A percentile compares a stretch with the other conserved stretches of the same genome.
Conservation (phyloP, 345 rosid genomes). For the Raphanus sativus region DNA sequence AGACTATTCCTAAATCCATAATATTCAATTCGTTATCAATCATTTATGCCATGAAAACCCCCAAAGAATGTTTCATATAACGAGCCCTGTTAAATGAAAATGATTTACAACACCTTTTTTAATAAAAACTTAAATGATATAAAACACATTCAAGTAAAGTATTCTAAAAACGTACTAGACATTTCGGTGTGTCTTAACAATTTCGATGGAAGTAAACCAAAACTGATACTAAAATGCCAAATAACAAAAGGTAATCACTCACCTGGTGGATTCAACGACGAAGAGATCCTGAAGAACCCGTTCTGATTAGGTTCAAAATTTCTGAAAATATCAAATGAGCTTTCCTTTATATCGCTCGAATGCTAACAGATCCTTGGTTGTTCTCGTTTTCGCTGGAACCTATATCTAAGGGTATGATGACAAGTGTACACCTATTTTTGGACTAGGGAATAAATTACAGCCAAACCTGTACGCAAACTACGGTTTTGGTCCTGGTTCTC, state of each 20-base stretch:
- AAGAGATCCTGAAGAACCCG: background rate
- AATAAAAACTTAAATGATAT: background rate
- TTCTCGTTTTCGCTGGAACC: conserved; percentile 9
- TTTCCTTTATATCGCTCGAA: conserved; percentile 19
- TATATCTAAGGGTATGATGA: conserved; percentile 14
- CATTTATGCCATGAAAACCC: background rate
- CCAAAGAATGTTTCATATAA: background rate
- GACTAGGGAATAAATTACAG: background rate
- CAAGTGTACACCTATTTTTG: conserved; percentile 22
- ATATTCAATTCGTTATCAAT: background rate
- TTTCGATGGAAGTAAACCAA: background rate
- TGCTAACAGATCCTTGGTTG: conserved; percentile 17
- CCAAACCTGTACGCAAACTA: background rate
- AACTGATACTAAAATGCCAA: background rate
- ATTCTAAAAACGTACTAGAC: background rate
- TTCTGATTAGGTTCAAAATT: conserved; percentile 18
- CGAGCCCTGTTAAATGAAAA: background rate
- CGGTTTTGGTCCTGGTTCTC: conserved; percentile 4
- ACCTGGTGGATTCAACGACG: conserved; percentile 24
- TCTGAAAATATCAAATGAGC: conserved; percentile 2
- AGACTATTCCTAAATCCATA: background rate
- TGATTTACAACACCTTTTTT: background rate
- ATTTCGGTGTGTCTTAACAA: background rate
- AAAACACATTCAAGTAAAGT: background rate
- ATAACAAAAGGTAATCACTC: background rate